phyloP scores from a whole-genome alignment of 805 yeast genomes.

The Torulaspora microellipsoides region DNA sequence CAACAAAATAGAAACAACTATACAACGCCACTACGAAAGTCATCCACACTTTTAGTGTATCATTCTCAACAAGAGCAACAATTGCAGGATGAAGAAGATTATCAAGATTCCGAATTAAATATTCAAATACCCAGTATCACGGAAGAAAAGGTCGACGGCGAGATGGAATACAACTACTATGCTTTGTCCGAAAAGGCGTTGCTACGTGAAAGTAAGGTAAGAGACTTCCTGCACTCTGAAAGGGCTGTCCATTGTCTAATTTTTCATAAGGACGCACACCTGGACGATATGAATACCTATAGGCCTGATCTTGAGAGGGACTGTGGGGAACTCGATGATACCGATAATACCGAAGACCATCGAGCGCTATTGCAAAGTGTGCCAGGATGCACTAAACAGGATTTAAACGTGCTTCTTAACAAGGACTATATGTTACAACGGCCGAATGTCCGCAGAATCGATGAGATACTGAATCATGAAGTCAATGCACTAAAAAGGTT shows the following conservation, averaged over 20 bases:
- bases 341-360: constrained; percentile 1
- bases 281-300: constrained; percentile 8
- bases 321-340: constrained; percentile 21
- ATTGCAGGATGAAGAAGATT: constrained; percentile 2
- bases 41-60: constrained; percentile 12
- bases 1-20: constrained; percentile 3
- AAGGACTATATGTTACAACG: constrained; percentile 13
- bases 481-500: constrained; percentile 17
- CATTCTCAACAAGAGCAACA: constrained; percentile 9
- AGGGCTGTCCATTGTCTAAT: constrained; percentile 30
- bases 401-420: constrained; percentile 11
- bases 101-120: not conserved
- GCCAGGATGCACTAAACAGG: constrained; percentile 17
- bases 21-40: constrained; percentile 24
- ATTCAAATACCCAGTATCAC: not conserved
- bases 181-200: constrained; percentile 24
- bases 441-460: constrained; percentile 21
- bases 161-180: constrained; percentile 18
- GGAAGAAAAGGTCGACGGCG: not conserved
- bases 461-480: constrained; percentile 19
- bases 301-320: constrained; percentile 27
- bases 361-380: constrained; percentile 10
- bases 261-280: constrained; percentile 24
- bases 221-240: constrained; percentile 21
- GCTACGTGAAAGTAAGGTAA: constrained; percentile 22